Evolutionary conservation across 805 yeast species (phyloP).

Genomic region (Starmerella vitae): DNA sequence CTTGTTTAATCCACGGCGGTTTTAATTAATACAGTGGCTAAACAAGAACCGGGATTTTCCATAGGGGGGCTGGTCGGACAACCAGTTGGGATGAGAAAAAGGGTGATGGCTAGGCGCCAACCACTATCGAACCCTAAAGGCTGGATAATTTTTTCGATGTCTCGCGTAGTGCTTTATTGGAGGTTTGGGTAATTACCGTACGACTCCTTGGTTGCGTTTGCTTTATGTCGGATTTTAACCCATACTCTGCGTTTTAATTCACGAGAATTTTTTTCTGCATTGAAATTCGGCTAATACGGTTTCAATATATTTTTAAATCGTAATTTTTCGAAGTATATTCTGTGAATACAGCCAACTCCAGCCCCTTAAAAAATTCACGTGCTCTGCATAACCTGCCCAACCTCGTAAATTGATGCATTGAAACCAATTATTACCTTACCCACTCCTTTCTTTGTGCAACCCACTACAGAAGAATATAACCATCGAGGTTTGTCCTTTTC

Average conservation of each 20-base stretch:
- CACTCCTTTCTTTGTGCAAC: constrained; percentile 15
- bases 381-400: constrained; percentile 12
- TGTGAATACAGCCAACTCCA: not conserved
- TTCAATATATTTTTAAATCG: too few species aligned
- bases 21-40: too few species aligned
- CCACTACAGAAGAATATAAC: constrained; percentile 6
- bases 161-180: constrained; percentile 1
- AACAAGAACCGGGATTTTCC: too few species aligned
- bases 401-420: constrained; percentile 16
- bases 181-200: not conserved
- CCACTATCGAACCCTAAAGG: constrained; percentile 3
- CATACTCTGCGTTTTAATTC: too few species aligned
- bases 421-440: constrained; percentile 12
- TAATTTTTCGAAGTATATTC: too few species aligned
- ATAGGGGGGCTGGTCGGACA: too few species aligned
- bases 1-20: too few species aligned
- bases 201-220: not conserved
- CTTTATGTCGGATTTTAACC: too few species aligned
- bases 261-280: too few species aligned
- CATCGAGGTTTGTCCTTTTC: not conserved
- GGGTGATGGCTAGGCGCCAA: constrained; percentile 9
- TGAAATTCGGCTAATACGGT: too few species aligned
- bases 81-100: too few species aligned
- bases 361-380: constrained; percentile 11
- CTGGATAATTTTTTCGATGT: not conserved